A percentile compares a stretch with the other conserved stretches of the same genome.
phyloP scores from a whole-genome alignment of 2,329 filamentous ascomycete genomes.

The Chaetothyriales sp. region DNA sequence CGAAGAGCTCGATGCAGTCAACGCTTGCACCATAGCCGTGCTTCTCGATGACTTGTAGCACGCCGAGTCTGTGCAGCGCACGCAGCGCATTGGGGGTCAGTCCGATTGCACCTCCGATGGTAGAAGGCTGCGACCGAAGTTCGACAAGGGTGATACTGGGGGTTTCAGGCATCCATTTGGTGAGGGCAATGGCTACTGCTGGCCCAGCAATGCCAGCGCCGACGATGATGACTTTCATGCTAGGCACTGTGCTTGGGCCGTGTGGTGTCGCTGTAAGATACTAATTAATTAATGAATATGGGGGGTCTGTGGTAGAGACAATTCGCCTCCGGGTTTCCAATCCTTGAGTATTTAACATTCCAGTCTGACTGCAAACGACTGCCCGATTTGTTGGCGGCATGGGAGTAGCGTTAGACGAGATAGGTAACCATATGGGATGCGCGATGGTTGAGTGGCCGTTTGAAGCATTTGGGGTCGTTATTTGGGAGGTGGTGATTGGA shows the following conservation, averaged over 20 bases:
- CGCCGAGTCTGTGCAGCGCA: conserved; percentile 37
- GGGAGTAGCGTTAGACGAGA: too few species aligned
- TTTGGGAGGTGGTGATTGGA: too few species aligned
- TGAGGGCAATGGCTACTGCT: conserved; percentile 5
- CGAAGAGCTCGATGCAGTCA: conserved; percentile 35
- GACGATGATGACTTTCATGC: conserved; percentile 10
- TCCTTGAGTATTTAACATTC: not conserved
- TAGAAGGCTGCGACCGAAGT: conserved; percentile 19
- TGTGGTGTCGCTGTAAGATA: too few species aligned
- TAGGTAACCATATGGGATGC: too few species aligned
- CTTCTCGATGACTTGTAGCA: conserved; percentile 33
- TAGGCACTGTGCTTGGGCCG: not conserved
- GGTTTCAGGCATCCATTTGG: conserved; percentile 5
- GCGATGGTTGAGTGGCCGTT: too few species aligned
- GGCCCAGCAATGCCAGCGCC: conserved; percentile 9
- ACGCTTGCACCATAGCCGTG: conserved; percentile 36
- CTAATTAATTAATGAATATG: not conserved
- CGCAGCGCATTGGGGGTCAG: conserved; percentile 46
- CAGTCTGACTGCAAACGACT: not conserved
- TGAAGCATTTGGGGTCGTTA: too few species aligned
- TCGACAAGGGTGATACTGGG: conserved; percentile 19
- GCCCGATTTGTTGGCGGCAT: too few species aligned
- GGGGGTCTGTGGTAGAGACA: not conserved
- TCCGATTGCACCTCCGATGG: conserved; percentile 40
- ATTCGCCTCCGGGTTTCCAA: not conserved